These are phyloP conservation scores for Penicillium soppii DNA, from an alignment of 495 filamentous ascomycete genomes.

Conservation along the genomic window DNA sequence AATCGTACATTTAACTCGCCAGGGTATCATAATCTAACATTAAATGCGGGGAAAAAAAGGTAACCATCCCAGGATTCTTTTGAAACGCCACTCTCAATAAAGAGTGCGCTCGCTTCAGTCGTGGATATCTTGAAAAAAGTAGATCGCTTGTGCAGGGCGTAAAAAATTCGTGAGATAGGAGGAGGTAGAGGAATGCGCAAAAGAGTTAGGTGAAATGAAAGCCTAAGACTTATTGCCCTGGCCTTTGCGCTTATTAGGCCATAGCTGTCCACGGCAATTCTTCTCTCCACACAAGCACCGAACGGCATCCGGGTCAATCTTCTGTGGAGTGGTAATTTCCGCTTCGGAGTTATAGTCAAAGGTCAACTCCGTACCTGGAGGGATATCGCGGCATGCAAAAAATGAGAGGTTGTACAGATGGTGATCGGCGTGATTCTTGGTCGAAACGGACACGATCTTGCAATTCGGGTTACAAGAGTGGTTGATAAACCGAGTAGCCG, in stretches of 20 bases:
- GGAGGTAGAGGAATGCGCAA: not conserved
- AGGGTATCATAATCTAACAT: conserved; percentile 4
- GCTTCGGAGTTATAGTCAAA: conserved; percentile 74
- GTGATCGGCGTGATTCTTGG: conserved; percentile 66
- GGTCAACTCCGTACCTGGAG: conserved; percentile 69
- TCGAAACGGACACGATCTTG: conserved; percentile 78
- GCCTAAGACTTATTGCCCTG: not conserved
- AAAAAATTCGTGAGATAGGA: not conserved
- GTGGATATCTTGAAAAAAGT: too few species aligned
- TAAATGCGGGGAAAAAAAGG: not conserved
- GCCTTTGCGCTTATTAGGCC: conserved; percentile 48
- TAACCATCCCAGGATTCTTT: not conserved
- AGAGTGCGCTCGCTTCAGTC: too few species aligned
- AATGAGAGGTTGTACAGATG: conserved; percentile 83
- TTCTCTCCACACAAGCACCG: conserved; percentile 66
- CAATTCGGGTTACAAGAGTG: conserved; percentile 73
- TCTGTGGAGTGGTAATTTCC: conserved; percentile 20
- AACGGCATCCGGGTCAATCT: conserved; percentile 42
- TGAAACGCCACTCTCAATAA: not conserved
- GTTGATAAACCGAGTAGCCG: conserved; percentile 61
- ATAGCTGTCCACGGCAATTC: conserved; percentile 69
- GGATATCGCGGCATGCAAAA: conserved; percentile 73
- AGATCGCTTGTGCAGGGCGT: too few species aligned
- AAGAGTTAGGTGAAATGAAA: not conserved
- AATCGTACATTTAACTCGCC: not conserved